phyloP scores from a whole-genome alignment of 768 basidiomycete species.

The Phlebiopsis flavidoalba region DNA sequence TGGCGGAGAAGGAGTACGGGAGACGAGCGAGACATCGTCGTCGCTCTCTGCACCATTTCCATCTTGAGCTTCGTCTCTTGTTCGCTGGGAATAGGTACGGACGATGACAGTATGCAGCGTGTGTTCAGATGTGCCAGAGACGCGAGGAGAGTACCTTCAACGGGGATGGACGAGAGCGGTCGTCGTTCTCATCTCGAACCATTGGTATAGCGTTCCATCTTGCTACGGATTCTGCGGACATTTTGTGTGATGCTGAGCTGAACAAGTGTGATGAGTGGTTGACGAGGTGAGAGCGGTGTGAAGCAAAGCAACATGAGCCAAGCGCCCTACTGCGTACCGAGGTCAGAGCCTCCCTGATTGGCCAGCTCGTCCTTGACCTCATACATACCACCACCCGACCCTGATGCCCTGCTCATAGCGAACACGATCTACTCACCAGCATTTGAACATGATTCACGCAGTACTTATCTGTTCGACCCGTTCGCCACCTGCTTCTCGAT shows the following conservation, averaged over 20 bases:
- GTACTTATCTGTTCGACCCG: constrained; percentile 66
- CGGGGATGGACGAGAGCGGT: constrained; percentile 8
- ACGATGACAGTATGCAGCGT: constrained; percentile 51
- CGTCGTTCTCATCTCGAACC: constrained; percentile 26
- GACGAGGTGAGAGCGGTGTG: neutral
- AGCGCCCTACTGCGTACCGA: neutral
- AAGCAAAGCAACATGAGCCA: neutral
- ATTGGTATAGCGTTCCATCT: constrained; percentile 72
- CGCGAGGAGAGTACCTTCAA: constrained; percentile 69
- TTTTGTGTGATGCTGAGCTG: constrained; percentile 19
- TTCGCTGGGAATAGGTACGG: constrained; percentile 52
- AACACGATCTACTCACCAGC: neutral
- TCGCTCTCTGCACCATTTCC: constrained; percentile 44
- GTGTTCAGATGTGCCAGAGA: constrained; percentile 35
- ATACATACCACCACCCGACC: neutral
- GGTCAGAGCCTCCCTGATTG: neutral
- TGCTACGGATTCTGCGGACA: constrained; percentile 63
- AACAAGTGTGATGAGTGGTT: neutral
- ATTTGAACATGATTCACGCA: constrained; percentile 66
- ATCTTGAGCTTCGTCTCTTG: constrained; percentile 33
- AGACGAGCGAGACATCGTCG: constrained; percentile 68
- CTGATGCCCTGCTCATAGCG: neutral
- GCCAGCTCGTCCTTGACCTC: neutral
- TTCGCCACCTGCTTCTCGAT: neutral
- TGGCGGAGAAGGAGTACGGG: constrained; percentile 70